Base-by-base conservation (phyloP, 805 yeast species). In the Candida saitoana region DNA sequence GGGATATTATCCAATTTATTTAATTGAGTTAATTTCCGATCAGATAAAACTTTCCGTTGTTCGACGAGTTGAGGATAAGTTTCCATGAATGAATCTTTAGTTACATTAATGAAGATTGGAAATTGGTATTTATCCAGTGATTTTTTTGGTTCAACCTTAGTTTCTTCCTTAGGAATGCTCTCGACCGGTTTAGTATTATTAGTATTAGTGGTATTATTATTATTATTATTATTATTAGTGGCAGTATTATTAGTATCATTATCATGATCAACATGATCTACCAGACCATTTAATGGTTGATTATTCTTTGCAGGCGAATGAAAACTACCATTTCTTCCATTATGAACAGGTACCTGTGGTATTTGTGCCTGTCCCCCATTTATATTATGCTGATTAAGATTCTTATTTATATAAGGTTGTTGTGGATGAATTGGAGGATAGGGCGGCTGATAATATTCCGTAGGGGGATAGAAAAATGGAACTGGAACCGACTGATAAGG, bases 81-180 rank as follows among this genome's bases (percentile, higher is more conserved):
- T 31, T 46, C 22, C 15, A 41, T 39, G 34, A 45, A 49, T 5
- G 42, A 44, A 8, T 17, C 19, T 3, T 34, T n/a, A 7, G 38
- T 32, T 14, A 19, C 24, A 31, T 49, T 49, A 36, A 49, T 41
- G 35, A 35, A 49, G 22, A 49, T 35, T 17, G 53, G 53, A 22
- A 30, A 49, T 22, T 30, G 11, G 25, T 41, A 16, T 24, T 29
- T 22, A 22, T 22, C 27, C 27, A 22, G 11, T 22, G 27, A 11
- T 11, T 19, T 44, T 41, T 14, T 35, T 20, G 25, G 12, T 18
- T 22, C 27, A 6, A 7, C 27, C 27, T 22, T 22, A 22, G 11
- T 11, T 11, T 22, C 27, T 22, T 7, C 27, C 27, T 22, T 22
- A 11, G 27, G 27, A 7, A 22, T 11, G 11, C 6, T 11, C 27